Evolutionary conservation across 257 asterid species (phyloP), one percentile per base, ranked within the genome.

Genomic region (Leptodermis oblonga): DNA sequence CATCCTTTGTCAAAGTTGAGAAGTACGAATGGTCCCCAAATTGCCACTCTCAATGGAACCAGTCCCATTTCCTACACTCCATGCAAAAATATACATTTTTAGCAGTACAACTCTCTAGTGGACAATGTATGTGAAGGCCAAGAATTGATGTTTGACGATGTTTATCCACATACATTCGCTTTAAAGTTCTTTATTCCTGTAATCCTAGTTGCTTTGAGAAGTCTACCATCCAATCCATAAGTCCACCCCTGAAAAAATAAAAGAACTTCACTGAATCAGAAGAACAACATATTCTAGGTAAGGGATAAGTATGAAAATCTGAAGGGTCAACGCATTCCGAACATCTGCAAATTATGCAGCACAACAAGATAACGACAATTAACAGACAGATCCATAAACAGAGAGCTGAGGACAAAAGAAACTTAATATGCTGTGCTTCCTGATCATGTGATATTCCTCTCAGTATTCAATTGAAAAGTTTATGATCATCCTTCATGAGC

Each of bases 11-110:
- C 89, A 37, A 85, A 69, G 70, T 85, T 83, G 75, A 92, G 77
- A 55, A 92, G 78, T 28, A 90, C 84, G n/a, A 92, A 92, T 36
- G 97, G 96, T 60, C 95, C 98, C 98, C 97, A 92, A 26, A 69
- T 60, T 56, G 88, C 91, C 28, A 85, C 91, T 81, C 68, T 77
- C 43, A 92, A 67, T 0, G 89, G 92, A 77, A 86, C 65, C 49
- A 90, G 90, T 77, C 97, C 96, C 96, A 90, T 89, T 73, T 88
- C 92, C 95, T 90, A 78, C 64, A 68, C 78, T 77, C 74, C 80
- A 70, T 62, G 46, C 54, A 72, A 73, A 51, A 72, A 79, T 20
- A 69, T 49, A 55, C n/a, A 41, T 23, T 63, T 74, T 60, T n/a
- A 53, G 36, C 45, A 46, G 61, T 33, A 76, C 36, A 7, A 20